Conservation (phyloP, 345 rosid species). For the Nasturtium officinale region DNA sequence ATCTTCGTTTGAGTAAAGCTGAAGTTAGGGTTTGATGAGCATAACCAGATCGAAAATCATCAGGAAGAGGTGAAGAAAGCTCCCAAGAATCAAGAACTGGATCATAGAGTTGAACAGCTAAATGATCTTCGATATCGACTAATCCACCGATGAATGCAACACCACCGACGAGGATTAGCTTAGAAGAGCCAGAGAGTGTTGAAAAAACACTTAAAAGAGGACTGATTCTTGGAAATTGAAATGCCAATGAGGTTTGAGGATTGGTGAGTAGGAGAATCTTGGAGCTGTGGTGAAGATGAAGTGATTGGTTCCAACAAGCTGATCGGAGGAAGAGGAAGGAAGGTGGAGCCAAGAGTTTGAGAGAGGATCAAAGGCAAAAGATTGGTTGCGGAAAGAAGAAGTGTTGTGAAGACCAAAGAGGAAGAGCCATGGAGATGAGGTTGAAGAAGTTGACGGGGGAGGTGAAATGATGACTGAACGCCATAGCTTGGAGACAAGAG, state of each 20-base stretch:
- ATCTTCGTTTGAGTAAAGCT: slow-evolving; percentile 52
- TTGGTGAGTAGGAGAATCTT: slow-evolving; percentile 60
- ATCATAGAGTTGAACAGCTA: slow-evolving; percentile 74
- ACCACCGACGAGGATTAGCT: slow-evolving; percentile 75
- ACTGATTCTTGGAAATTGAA: slow-evolving; percentile 60
- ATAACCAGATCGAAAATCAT: slow-evolving; percentile 55
- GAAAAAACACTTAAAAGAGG: slow-evolving; percentile 66
- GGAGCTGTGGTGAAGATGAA: slow-evolving; percentile 78
- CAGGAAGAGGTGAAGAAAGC: slow-evolving; percentile 71
- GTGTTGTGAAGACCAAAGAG: slow-evolving; percentile 90
- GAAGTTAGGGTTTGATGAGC: slow-evolving; percentile 66
- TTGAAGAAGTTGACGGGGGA: slow-evolving; percentile 30
- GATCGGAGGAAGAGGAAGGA: slow-evolving; percentile 50
- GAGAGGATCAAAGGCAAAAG: slow-evolving; percentile 80
- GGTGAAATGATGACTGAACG: slow-evolving; percentile 53
- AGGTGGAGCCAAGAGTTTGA: slow-evolving; percentile 73
- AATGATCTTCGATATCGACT: slow-evolving; percentile 75
- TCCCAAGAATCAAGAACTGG: slow-evolving; percentile 66
- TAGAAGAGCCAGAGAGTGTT: slow-evolving; percentile 31
- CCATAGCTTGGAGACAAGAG: slow-evolving; percentile 76
- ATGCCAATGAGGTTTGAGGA: slow-evolving; percentile 56
- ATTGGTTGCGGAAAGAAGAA: slow-evolving; percentile 69
- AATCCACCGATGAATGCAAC: slow-evolving; percentile 36
- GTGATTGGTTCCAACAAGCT: slow-evolving; percentile 54
- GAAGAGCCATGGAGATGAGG: slow-evolving; percentile 77